Percentiles rank a stretch among this genome's conserved stretches.
Evolutionary conservation across 805 yeast genomes (phyloP).

Genomic region (Starmerella sp.): DNA sequence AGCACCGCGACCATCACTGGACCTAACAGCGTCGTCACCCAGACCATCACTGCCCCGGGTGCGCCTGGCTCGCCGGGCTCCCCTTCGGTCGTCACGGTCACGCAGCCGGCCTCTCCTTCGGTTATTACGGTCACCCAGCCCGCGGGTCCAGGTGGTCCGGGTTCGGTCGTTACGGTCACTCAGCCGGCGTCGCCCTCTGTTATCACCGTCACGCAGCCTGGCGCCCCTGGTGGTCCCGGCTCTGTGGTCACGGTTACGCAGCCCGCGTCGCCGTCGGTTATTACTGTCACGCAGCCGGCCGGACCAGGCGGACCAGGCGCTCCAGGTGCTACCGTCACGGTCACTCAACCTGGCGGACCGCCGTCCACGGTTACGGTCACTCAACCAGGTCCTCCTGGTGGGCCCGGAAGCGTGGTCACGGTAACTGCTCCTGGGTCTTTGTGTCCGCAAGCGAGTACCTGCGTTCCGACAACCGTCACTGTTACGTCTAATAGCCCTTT

Average conservation of each 20-base stretch:
- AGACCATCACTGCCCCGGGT: constrained; percentile 13
- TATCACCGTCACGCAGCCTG: background rate
- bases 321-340: background rate
- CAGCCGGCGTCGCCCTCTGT: background rate
- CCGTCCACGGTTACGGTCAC: constrained; percentile 17
- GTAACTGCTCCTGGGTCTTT: constrained; percentile 11
- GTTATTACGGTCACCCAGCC: background rate
- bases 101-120: background rate
- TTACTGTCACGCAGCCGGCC: background rate
- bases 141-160: background rate
- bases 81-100: constrained; percentile 8
- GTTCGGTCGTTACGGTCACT: constrained; percentile 7
- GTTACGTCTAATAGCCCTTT: constrained; percentile 25
- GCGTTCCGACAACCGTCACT: constrained; percentile 14
- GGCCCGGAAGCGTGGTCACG: constrained; percentile 8
- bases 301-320: background rate
- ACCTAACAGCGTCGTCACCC: background rate
- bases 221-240: background rate
- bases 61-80: too few species aligned
- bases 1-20: constrained; percentile 3
- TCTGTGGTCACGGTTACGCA: constrained; percentile 4
- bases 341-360: constrained; percentile 13
- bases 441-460: constrained; percentile 7
- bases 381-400: constrained; percentile 14
- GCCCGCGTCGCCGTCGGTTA: background rate